Evolutionary conservation across 1,139 yeast genomes (phyloP).

Genomic region (Yamadazyma sp.): DNA sequence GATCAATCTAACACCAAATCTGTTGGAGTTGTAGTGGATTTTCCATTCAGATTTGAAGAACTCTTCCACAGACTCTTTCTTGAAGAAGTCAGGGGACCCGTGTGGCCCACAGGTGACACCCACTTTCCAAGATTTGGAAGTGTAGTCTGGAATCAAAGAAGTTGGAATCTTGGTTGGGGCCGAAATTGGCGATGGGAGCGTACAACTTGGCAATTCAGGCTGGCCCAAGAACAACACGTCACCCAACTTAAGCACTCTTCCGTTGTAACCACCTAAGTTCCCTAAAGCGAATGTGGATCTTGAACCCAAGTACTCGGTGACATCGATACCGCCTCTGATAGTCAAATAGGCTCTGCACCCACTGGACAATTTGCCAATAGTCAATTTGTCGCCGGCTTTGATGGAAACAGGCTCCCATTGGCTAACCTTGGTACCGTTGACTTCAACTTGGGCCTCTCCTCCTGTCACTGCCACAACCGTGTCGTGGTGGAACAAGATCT

Average conservation of each 20-base stretch:
- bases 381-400: constrained; percentile 71
- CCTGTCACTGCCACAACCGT: constrained; percentile 82
- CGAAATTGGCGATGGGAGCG: constrained; percentile 68
- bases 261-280: constrained; percentile 91
- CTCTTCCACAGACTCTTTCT: constrained; percentile 67
- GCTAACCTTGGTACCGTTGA: constrained; percentile 57
- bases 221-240: constrained; percentile 87
- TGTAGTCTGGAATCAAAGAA: constrained; percentile 58
- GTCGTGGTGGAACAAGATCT: constrained; percentile 77
- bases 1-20: constrained; percentile 90
- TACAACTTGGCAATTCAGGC: constrained; percentile 65
- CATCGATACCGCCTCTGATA: constrained; percentile 90
- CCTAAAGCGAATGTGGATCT: constrained; percentile 96
- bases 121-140: constrained; percentile 70
- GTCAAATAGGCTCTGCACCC: constrained; percentile 93
- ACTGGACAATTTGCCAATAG: constrained; percentile 72
- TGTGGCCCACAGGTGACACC: constrained; percentile 98
- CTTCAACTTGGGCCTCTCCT: constrained; percentile 66
- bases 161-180: constrained; percentile 60
- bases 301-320: constrained; percentile 92
- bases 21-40: constrained; percentile 92
- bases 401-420: constrained; percentile 71
- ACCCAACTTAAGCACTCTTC: constrained; percentile 86
- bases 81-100: constrained; percentile 94
- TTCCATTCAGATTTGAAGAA: constrained; percentile 85